A percentile compares a stretch with the other conserved stretches of the same genome.
Evolutionary conservation across 805 yeast species (phyloP).

Genomic region (Candida maltosa): DNA sequence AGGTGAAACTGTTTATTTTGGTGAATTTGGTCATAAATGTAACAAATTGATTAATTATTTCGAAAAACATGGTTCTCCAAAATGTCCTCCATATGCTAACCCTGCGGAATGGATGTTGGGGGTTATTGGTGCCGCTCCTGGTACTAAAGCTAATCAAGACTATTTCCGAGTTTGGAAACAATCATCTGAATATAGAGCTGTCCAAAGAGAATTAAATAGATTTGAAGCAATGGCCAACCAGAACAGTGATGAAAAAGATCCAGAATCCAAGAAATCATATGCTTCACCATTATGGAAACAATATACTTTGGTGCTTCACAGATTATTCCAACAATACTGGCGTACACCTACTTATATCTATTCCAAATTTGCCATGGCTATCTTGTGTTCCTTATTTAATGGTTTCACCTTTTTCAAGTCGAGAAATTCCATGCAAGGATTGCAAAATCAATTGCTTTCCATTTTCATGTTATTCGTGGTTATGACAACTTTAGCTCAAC

Average conservation of each 20-base stretch:
- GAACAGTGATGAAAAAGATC: slow-evolving; percentile 48
- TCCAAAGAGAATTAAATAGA: slow-evolving; percentile 49
- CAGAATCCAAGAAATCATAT: slow-evolving; percentile 20
- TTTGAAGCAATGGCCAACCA: slow-evolving; percentile 11
- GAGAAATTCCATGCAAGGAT: slow-evolving; percentile 25
- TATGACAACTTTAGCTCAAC: slow-evolving; percentile 57
- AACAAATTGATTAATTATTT: slow-evolving; percentile 55
- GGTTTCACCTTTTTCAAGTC: slow-evolving; percentile 39
- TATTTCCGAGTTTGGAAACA: slow-evolving; percentile 71
- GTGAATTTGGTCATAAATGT: slow-evolving; percentile 68
- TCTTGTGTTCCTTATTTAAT: slow-evolving; percentile 6
- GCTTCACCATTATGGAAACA: slow-evolving; percentile 26
- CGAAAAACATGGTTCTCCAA: slow-evolving; percentile 61
- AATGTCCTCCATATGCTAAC: slow-evolving; percentile 29
- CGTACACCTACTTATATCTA: slow-evolving; percentile 61
- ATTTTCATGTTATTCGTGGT: slow-evolving; percentile 64
- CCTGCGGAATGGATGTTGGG: slow-evolving; percentile 86
- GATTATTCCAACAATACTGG: slow-evolving; percentile 31
- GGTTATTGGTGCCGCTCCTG: slow-evolving; percentile 77
- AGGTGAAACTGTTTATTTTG: slow-evolving; percentile 75
- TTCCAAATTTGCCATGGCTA: slow-evolving; percentile 41
- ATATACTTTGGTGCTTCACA: slow-evolving; percentile 23
- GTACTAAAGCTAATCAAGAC: slow-evolving; percentile 64
- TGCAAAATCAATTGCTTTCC: slow-evolving; percentile 70
- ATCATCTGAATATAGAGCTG: slow-evolving; percentile 57